phyloP scores from a whole-genome alignment of 768 basidiomycete genomes.

The Trametes gibbosa region DNA sequence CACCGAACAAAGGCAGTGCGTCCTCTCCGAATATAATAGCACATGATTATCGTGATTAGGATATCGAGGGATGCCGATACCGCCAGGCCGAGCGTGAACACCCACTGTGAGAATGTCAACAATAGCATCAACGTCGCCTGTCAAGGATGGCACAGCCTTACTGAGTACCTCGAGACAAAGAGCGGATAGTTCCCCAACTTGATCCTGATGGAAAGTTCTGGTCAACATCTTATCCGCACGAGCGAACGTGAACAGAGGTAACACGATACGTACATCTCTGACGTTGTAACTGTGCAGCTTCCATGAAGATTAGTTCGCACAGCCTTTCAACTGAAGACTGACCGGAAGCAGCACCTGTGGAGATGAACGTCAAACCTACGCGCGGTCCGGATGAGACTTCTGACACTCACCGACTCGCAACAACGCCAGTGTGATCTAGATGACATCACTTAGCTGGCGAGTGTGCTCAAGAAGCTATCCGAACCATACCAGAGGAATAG shows the following conservation, averaged over 20 bases:
- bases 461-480: too few relatives aligned
- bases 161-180: slow-evolving; percentile 15
- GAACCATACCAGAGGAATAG: slow-evolving; percentile 17
- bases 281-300: not conserved
- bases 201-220: slow-evolving; percentile 8
- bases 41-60: slow-evolving; percentile 25
- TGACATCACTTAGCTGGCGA: not conserved
- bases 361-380: not conserved
- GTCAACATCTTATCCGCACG: not conserved
- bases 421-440: slow-evolving; percentile 9
- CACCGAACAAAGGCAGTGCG: slow-evolving; percentile 21
- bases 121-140: not conserved
- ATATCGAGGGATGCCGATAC: slow-evolving; percentile 26
- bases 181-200: slow-evolving; percentile 13
- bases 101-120: slow-evolving; percentile 17
- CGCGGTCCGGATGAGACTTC: not conserved
- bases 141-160: too few relatives aligned
- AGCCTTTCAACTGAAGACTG: not conserved
- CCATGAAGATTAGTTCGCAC: not conserved
- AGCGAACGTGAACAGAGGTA: not conserved
- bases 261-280: slow-evolving; percentile 4
- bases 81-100: slow-evolving; percentile 28
- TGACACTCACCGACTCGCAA: slow-evolving; percentile 13
- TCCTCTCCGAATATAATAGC: slow-evolving; percentile 23
- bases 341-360: slow-evolving; percentile 17